These are phyloP conservation scores for Xylaria sp. DNA, from an alignment of 2,329 filamentous ascomycete species.

Conservation along the genomic window DNA sequence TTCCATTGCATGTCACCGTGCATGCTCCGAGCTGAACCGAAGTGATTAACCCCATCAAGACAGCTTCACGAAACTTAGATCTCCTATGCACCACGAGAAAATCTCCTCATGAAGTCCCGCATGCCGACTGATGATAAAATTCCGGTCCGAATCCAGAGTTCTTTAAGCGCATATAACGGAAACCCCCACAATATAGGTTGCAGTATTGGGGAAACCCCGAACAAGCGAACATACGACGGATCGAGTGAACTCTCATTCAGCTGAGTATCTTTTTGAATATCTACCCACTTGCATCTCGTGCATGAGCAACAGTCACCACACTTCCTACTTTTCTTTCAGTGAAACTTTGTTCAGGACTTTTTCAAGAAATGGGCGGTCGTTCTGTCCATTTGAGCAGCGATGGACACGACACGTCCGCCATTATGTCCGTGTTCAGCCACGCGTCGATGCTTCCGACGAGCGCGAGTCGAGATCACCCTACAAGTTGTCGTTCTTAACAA, in stretches of 20 bases:
- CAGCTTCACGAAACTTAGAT: background rate
- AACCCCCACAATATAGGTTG: background rate
- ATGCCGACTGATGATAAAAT: too few relatives aligned
- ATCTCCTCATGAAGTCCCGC: too few relatives aligned
- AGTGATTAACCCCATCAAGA: background rate
- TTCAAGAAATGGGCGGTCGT: too few relatives aligned
- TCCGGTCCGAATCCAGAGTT: too few relatives aligned
- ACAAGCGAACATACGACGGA: too few relatives aligned
- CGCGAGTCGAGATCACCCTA: background rate
- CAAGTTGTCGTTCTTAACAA: background rate
- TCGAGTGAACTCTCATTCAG: constrained; percentile 13
- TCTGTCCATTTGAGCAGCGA: background rate
- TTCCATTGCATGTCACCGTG: background rate
- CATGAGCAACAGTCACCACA: background rate
- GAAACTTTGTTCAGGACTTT: background rate
- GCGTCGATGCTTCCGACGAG: background rate
- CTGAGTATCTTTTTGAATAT: background rate
- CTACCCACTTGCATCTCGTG: background rate
- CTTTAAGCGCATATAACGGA: too few relatives aligned
- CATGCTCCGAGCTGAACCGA: background rate
- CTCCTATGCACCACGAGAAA: too few relatives aligned
- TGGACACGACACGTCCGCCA: background rate
- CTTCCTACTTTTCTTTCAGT: background rate
- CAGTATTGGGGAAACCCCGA: constrained; percentile 17
- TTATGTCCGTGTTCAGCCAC: background rate